Percentiles rank a stretch among this genome's conserved stretches.
Conservation (phyloP, 2,329 filamentous ascomycete genomes). For the Immersiporthe knoxdaviesiana region DNA sequence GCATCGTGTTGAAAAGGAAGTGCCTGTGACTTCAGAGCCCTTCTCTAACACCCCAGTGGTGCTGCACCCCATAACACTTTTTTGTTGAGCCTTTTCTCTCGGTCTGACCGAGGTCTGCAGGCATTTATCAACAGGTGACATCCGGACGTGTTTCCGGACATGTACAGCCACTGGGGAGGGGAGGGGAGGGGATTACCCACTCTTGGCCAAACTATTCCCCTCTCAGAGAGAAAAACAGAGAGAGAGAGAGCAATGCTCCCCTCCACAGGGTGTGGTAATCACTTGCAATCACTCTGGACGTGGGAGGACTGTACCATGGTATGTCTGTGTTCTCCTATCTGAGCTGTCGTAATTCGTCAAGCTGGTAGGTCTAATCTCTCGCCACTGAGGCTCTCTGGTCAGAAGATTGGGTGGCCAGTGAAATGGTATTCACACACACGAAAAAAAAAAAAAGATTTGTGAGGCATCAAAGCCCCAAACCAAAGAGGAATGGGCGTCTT, state of each 20-base stretch:
- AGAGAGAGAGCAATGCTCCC: too few relatives aligned
- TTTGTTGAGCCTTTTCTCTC: not conserved
- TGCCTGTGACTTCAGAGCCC: not conserved
- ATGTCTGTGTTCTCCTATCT: not conserved
- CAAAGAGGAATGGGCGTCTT: not conserved
- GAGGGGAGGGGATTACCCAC: not conserved
- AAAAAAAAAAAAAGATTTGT: not conserved
- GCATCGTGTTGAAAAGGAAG: not conserved
- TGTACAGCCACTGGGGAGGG: not conserved
- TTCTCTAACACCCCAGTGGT: not conserved
- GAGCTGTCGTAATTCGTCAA: not conserved
- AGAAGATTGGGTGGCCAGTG: not conserved
- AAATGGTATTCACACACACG: not conserved
- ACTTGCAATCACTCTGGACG: not conserved
- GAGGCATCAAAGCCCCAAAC: not conserved
- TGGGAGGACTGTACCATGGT: not conserved
- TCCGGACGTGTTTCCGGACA: not conserved
- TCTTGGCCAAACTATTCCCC: not conserved
- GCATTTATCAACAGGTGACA: conserved; percentile 9
- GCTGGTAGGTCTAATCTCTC: not conserved
- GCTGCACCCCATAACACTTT: not conserved
- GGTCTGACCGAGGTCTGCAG: conserved; percentile 9
- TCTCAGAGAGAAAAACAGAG: not conserved
- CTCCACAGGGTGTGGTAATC: not conserved
- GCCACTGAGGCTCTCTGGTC: not conserved